A percentile compares a stretch with the other conserved stretches of the same genome.
phyloP scores from a whole-genome alignment of 1,284 basidiomycete genomes.

The Coniferiporia weirii region DNA sequence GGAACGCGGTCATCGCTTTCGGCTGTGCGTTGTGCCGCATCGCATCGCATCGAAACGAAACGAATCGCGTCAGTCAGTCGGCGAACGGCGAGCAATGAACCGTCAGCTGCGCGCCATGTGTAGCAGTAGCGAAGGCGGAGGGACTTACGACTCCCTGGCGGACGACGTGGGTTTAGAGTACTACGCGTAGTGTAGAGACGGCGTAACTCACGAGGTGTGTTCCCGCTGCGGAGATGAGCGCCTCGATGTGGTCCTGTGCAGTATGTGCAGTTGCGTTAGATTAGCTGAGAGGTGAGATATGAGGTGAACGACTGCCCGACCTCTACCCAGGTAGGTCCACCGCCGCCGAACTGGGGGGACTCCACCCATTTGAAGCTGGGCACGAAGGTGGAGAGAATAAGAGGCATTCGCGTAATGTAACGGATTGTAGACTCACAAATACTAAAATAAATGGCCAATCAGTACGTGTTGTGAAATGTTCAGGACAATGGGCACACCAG shows the following conservation, averaged over 20 bases:
- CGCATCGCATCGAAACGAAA: too few species aligned
- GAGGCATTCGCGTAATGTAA: neutral
- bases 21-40: constrained; percentile 38
- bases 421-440: constrained; percentile 47
- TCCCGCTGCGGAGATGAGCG: constrained; percentile 81
- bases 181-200: neutral
- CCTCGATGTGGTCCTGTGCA: constrained; percentile 68
- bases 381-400: neutral
- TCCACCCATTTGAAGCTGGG: constrained; percentile 94
- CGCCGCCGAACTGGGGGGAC: constrained; percentile 76
- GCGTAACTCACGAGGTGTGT: constrained; percentile 65
- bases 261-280: neutral
- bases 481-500: constrained; percentile 36
- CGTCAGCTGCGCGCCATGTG: too few species aligned
- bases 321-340: constrained; percentile 91
- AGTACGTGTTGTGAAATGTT: constrained; percentile 15
- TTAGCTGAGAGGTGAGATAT: neutral
- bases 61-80: too few species aligned
- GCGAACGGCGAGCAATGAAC: too few species aligned
- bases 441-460: constrained; percentile 33
- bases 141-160: constrained; percentile 60
- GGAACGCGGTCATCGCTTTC: constrained; percentile 94
- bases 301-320: constrained; percentile 34
- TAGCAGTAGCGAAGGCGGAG: too few species aligned
- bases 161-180: neutral